Evolutionary conservation across 2,329 filamentous ascomycete species (phyloP), one percentile per base, ranked within the genome.

Genomic region (Fusarium solani-melongenae): DNA sequence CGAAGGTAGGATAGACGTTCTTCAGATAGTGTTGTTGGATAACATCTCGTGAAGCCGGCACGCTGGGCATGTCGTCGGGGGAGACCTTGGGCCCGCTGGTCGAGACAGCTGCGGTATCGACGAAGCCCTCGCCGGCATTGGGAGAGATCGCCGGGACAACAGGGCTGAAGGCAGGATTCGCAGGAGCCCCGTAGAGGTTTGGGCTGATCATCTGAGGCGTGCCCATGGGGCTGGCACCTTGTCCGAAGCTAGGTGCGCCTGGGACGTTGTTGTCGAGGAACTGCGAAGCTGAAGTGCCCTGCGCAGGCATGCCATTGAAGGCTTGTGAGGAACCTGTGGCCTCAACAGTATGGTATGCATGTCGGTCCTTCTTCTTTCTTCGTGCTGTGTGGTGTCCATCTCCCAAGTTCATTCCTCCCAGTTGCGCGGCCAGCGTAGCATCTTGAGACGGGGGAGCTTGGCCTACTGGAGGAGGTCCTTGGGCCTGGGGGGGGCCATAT

Each of bases 1-100:
- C 96, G 85, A 98, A 97, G 5, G 96, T 99, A 20, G 96, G 95
- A 81, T 98, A 98, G 60, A 97, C 88, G 82, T 98, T 93, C 76
- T 88, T 91, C 76, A 97, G 89, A 81, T 96, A 99, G 84, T 95
- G 93, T 73, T 93, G 92, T 74, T 96, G 94, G 9, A 94, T 88
- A 9, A 90, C 83, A 82, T 99, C 96, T 84, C 96, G 91, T 76
- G 95, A 94, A 76, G 92, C 84, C 14, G 96, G 95, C 59, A 99
- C 90, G 80, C 95, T 98, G 46, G 96, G 96, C 77, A 98, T 94
- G 78, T 98, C 94, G 79, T 98, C 95, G 20, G 95, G 92, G 70
- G 98, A 94, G 62, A 98, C 93, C 78, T 92, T 91, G 60, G 79
- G 74, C 12, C 82, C 82, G 10, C 76, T 69, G 12, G 82, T 77